phyloP scores from a whole-genome alignment of 495 filamentous ascomycete species.

The Penicillium steckii region DNA sequence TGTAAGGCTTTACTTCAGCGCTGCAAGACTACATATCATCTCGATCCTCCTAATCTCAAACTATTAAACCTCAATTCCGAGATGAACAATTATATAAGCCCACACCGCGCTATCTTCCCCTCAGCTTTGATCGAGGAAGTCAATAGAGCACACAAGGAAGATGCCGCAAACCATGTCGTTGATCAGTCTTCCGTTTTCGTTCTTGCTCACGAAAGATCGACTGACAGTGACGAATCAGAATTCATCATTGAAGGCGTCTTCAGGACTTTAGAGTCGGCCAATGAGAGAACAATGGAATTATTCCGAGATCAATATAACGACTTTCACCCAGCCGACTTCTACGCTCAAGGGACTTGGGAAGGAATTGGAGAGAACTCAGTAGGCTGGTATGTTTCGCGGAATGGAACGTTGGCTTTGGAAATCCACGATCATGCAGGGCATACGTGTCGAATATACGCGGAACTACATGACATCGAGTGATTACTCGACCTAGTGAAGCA shows the following conservation, averaged over 20 bases:
- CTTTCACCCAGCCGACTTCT: conserved; percentile 1
- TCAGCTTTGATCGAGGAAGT: conserved; percentile 1
- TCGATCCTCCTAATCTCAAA: too few species aligned
- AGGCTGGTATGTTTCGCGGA: conserved; percentile 6
- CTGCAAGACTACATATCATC: too few species aligned
- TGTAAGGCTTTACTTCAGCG: too few species aligned
- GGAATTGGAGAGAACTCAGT: conserved; percentile 2
- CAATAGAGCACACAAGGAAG: background rate
- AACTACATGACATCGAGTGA: conserved; percentile 6
- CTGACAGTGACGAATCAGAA: background rate
- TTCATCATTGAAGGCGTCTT: conserved; percentile 10
- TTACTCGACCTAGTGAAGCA: background rate
- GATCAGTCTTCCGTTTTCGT: background rate
- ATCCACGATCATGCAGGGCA: background rate
- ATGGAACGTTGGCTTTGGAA: conserved; percentile 5
- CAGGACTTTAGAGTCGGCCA: background rate
- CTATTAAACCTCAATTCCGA: background rate
- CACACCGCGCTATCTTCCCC: background rate
- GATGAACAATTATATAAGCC: background rate
- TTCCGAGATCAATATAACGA: background rate
- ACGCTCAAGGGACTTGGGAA: background rate
- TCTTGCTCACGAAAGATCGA: conserved; percentile 1
- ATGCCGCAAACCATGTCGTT: background rate
- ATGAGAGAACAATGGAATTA: conserved; percentile 1
- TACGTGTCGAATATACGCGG: conserved; percentile 4